Evolutionary conservation across 371 early-diverging fungal species (phyloP).

Genomic region (Rhizopus sp.): DNA sequence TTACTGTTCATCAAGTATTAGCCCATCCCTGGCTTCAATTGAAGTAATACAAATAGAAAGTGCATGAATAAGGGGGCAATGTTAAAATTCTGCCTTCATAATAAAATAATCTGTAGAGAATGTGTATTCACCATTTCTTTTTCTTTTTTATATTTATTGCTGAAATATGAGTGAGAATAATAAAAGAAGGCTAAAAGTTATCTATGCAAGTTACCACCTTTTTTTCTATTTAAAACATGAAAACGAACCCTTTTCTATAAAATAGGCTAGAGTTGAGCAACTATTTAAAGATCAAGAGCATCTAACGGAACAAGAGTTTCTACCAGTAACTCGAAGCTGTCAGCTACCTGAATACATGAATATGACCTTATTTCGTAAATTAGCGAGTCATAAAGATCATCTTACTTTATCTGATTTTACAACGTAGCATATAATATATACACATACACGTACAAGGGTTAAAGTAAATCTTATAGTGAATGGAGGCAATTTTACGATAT

Average conservation of each 20-base stretch:
- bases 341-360: constrained; percentile 64
- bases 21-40: constrained; percentile 37
- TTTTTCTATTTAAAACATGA: background rate
- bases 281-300: constrained; percentile 10
- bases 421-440: constrained; percentile 10
- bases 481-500: background rate
- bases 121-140: constrained; percentile 50
- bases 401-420: constrained; percentile 17
- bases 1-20: constrained; percentile 56
- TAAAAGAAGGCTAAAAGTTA: too few species aligned
- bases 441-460: background rate
- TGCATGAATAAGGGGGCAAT: background rate
- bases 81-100: background rate
- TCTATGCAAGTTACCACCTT: background rate
- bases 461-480: background rate
- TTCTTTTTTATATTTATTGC: background rate
- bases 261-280: constrained; percentile 16
- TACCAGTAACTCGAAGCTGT: constrained; percentile 57
- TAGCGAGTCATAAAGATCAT: constrained; percentile 14
- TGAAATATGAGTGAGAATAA: background rate
- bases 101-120: background rate
- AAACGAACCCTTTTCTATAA: background rate
- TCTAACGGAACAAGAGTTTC: constrained; percentile 49
- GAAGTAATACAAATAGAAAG: background rate
- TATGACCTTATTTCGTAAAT: constrained; percentile 59